A percentile compares a stretch with the other conserved stretches of the same genome.
These are phyloP conservation scores for Clitoria ternatea DNA, from an alignment of 306 rosid species.

Conservation along the genomic window DNA sequence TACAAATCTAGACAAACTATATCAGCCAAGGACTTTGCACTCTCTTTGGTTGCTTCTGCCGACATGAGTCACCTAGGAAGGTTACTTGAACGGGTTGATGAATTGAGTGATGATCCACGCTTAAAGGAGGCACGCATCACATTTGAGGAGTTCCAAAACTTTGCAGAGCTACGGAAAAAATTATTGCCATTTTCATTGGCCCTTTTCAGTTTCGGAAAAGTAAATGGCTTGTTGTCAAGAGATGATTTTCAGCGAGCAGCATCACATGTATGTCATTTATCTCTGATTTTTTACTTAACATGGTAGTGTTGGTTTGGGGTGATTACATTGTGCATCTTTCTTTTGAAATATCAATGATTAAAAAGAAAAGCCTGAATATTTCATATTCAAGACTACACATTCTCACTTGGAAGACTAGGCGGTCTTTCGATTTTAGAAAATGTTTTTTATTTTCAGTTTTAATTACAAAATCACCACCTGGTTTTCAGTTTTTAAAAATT, in stretches of 20 bases:
- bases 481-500: too few relatives aligned
- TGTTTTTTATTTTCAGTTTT: too few relatives aligned
- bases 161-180: conserved; percentile 66
- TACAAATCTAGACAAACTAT: conserved; percentile 61
- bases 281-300: conserved; percentile 9
- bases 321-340: background rate
- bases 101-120: conserved; percentile 39
- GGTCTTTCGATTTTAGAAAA: too few relatives aligned
- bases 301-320: background rate
- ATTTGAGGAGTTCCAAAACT: conserved; percentile 74
- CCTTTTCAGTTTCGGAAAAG: conserved; percentile 77
- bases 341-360: background rate
- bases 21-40: conserved; percentile 81
- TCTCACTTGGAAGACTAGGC: too few relatives aligned
- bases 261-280: conserved; percentile 47
- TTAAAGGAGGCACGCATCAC: conserved; percentile 55
- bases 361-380: background rate
- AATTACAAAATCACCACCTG: too few relatives aligned
- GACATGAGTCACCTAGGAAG: conserved; percentile 50
- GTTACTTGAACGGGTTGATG: conserved; percentile 64
- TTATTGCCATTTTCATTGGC: conserved; percentile 77
- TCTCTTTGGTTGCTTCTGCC: conserved; percentile 93
- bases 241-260: conserved; percentile 86
- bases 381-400: background rate
- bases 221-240: conserved; percentile 60